A percentile compares a stretch with the other conserved stretches of the same genome.
phyloP scores from a whole-genome alignment of 805 yeast species.

The Komagataella kurtzmanii region DNA sequence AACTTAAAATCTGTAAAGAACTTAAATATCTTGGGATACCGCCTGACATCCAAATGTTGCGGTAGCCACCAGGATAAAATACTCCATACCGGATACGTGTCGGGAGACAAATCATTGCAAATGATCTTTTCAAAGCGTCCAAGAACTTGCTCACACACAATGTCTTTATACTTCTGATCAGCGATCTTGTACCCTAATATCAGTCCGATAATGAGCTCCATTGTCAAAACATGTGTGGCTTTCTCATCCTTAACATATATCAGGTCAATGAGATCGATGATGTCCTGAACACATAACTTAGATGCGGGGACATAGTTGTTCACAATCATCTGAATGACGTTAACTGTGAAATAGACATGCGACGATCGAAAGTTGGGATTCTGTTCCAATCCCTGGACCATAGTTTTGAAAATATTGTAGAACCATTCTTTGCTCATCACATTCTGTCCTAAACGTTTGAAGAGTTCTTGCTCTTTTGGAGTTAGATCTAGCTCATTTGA shows the following conservation, averaged over 20 bases:
- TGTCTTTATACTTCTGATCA: slow-evolving; percentile 15
- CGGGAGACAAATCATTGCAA: slow-evolving; percentile 54
- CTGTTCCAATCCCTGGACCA: slow-evolving; percentile 57
- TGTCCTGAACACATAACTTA: slow-evolving; percentile 25
- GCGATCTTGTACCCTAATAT: slow-evolving; percentile 34
- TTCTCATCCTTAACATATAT: slow-evolving; percentile 55
- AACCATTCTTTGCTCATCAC: slow-evolving; percentile 47
- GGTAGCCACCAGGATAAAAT: slow-evolving; percentile 68
- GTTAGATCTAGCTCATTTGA: slow-evolving; percentile 16
- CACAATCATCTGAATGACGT: slow-evolving; percentile 34
- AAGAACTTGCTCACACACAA: slow-evolving; percentile 33
- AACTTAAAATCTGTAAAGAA: slow-evolving; percentile 34
- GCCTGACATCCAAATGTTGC: slow-evolving; percentile 48
- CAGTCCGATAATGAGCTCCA: slow-evolving; percentile 61
- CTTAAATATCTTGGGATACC: slow-evolving; percentile 40
- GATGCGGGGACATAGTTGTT: slow-evolving; percentile 24
- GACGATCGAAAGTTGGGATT: slow-evolving; percentile 53
- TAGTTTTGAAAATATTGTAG: slow-evolving; percentile 28
- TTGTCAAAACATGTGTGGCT: slow-evolving; percentile 58
- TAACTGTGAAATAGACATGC: slow-evolving; percentile 43
- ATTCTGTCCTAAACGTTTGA: slow-evolving; percentile 26
- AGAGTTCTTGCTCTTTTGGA: slow-evolving; percentile 25
- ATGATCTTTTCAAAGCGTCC: slow-evolving; percentile 32
- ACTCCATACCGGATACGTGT: slow-evolving; percentile 61
- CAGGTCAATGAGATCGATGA: slow-evolving; percentile 33